Evolutionary conservation across 73 alveolate genomes (phyloP).

Genomic region (Paramecium sonneborni): DNA sequence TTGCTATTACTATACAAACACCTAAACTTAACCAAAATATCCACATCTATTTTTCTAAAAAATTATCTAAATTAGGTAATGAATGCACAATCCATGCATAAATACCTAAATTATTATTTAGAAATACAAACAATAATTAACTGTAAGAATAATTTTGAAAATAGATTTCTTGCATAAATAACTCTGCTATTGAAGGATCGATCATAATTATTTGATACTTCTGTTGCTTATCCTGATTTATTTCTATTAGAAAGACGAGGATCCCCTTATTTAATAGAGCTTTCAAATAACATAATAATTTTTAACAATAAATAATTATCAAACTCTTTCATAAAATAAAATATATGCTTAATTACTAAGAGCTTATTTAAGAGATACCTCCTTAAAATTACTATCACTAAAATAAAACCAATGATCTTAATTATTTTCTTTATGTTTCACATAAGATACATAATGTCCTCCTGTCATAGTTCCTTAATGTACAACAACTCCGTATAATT

Average conservation of each 20-base stretch:
- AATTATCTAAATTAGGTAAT: background rate
- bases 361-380: slow-evolving; percentile 16
- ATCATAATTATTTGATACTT: background rate
- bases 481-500: slow-evolving; percentile 54
- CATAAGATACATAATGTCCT: slow-evolving; percentile 67
- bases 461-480: slow-evolving; percentile 56
- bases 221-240: background rate
- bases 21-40: slow-evolving; percentile 33
- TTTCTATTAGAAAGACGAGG: background rate
- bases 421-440: slow-evolving; percentile 39
- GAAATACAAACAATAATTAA: background rate
- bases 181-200: background rate
- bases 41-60: background rate
- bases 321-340: slow-evolving; percentile 41
- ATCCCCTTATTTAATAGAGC: background rate
- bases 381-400: slow-evolving; percentile 24
- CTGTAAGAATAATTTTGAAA: background rate
- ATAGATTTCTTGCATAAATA: background rate
- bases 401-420: slow-evolving; percentile 50
- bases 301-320: background rate
- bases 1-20: background rate
- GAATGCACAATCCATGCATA: background rate
- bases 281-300: background rate
- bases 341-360: slow-evolving; percentile 29
- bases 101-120: background rate